Base-by-base conservation (phyloP, 768 basidiomycete species). In the Auricularia sp. region DNA sequence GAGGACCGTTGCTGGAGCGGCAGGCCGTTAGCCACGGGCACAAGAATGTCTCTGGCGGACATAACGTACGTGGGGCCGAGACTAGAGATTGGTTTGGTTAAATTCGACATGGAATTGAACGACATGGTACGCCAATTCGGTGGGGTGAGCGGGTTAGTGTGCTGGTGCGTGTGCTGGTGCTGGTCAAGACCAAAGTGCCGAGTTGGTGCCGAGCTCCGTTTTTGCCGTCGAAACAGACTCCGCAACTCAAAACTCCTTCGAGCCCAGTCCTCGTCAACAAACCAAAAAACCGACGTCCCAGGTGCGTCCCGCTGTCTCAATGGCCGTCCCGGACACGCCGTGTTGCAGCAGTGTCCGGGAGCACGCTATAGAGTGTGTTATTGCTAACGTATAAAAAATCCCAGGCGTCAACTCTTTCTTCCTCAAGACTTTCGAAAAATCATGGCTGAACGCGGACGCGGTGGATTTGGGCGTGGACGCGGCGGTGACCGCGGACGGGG, bases 381-480 rank as follows among this genome's bases (percentile, higher is more conserved):
- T 44, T 42, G 10, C 21, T 56, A 10, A 34, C 54, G 10, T 21
- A 56, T 7, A 10, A 10, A 10, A 8, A 10, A 56, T 10, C 36
- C 36, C 59, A 60, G 59, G 59, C 59, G 33, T 42, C 39, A 42
- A 42, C 39, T 42, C 39, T 42, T 42, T n/a, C 21, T n/a, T 34
- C 34, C 59, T 60, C 33, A 60, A 35, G 34, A 35, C 61, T 21
- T 29, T 4, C 36, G 35, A 29, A 29, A 35, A 47, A 63, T 18
- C 4, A 93, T 93, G 91, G 91, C 92, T 80, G 92, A 93, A 77
- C 88, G 93, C 75, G 91, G 91, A 76, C 90, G 95, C 71, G 94
- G 95, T 74, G 93, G 91, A 68, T 86, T 92, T 67, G 91, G 93
- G 67, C 86, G 93, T 70, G 90, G 92, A 64, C 86, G 92, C 64